These are phyloP conservation scores for Lojkania enalia DNA, from an alignment of 2,329 filamentous ascomycete genomes.

Conservation along the genomic window DNA sequence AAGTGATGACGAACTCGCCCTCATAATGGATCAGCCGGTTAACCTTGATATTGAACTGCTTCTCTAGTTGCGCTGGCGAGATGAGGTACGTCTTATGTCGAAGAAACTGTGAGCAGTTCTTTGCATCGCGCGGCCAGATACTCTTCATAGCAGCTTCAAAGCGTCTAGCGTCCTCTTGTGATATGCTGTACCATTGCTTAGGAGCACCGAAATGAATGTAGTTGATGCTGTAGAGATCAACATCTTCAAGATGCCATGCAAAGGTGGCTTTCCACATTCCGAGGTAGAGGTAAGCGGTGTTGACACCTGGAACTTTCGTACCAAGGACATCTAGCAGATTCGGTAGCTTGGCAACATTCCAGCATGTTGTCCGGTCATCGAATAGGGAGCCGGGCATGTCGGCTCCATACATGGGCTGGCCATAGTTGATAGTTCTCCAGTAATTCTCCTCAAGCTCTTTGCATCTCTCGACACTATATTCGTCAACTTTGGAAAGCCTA, in stretches of 20 bases:
- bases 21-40: slow-evolving; percentile 96
- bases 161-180: slow-evolving; percentile 86
- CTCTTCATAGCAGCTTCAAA: slow-evolving; percentile 96
- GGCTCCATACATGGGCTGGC: slow-evolving; percentile 90
- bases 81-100: slow-evolving; percentile 98
- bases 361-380: slow-evolving; percentile 77
- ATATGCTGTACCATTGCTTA: slow-evolving; percentile 99
- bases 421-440: slow-evolving; percentile 97
- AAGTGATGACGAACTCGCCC: slow-evolving; percentile 97
- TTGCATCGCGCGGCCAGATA: slow-evolving; percentile 92
- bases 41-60: slow-evolving; percentile 91
- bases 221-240: slow-evolving; percentile 99
- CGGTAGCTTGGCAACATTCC: slow-evolving; percentile 94
- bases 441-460: slow-evolving; percentile 93
- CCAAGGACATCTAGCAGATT: slow-evolving; percentile 93
- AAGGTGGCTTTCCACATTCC: slow-evolving; percentile 99
- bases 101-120: slow-evolving; percentile 93
- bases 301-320: slow-evolving; percentile 94
- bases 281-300: slow-evolving; percentile 95
- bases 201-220: slow-evolving; percentile 98
- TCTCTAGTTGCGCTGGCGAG: slow-evolving; percentile 82
- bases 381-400: slow-evolving; percentile 97
- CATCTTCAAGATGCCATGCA: slow-evolving; percentile 97
- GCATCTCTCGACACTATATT: slow-evolving; percentile 88
- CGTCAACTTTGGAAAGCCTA: slow-evolving; percentile 76